Conservation (phyloP, 768 basidiomycete genomes). For the Strobilomyces confusus region DNA sequence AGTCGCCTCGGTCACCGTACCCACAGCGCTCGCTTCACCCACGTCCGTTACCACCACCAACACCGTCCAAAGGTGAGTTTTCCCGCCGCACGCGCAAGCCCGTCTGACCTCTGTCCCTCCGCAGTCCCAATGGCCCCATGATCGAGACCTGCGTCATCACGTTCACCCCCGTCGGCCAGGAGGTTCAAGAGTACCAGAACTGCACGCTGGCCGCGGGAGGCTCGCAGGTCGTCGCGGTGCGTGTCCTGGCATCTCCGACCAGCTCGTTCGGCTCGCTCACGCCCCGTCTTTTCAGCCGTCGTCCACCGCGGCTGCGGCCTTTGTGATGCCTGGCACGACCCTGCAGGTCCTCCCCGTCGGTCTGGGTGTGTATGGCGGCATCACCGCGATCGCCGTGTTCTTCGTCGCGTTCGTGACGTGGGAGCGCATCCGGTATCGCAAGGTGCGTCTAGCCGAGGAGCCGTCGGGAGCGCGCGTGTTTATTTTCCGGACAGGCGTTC, state of each 20-base stretch:
- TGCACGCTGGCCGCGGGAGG: constrained; percentile 42
- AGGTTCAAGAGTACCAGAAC: constrained; percentile 48
- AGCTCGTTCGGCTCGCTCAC: background rate
- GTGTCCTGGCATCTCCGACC: background rate
- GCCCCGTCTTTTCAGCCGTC: constrained; percentile 13
- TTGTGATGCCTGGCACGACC: constrained; percentile 67
- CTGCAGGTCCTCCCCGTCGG: constrained; percentile 78
- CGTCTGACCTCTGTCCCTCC: background rate
- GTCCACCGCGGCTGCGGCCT: constrained; percentile 36
- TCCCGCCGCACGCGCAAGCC: no score
- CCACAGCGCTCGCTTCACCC: constrained; percentile 27
- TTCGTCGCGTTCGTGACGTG: constrained; percentile 82
- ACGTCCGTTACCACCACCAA: constrained; percentile 35
- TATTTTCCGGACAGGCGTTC: constrained; percentile 52
- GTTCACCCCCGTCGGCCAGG: constrained; percentile 51
- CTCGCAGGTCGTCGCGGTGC: constrained; percentile 11
- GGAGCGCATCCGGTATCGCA: constrained; percentile 84
- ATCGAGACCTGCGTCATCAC: constrained; percentile 58
- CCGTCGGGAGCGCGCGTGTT: background rate
- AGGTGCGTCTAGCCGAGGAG: constrained; percentile 40
- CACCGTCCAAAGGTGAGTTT: constrained; percentile 40
- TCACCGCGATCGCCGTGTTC: constrained; percentile 78
- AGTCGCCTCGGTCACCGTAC: constrained; percentile 14
- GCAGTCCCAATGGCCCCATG: constrained; percentile 48
- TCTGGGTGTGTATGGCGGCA: constrained; percentile 78